Evolutionary conservation across 2,329 filamentous ascomycete species (phyloP), one percentile per base, ranked within the genome.

Genomic region (Pezicula neosporulosa): DNA sequence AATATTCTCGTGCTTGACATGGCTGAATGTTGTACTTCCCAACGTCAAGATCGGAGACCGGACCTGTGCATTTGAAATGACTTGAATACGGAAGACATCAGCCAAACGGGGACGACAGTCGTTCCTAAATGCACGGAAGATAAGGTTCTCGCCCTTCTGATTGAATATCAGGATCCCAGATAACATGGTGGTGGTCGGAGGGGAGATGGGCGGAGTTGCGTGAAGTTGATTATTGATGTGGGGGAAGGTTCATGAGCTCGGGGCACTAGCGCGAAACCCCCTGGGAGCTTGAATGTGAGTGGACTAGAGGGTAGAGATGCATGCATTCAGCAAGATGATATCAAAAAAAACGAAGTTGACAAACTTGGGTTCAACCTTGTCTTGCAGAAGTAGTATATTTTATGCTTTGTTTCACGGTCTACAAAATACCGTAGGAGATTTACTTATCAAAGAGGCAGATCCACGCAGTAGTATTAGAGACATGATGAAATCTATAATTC

Each of bases 1-100:
- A 68, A 99, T 97, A 70, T 99, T 99, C 70, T 99, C 94, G 74
- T 97, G 93, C 72, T 96, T 97, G 73, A 99, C 93, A 85, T 99
- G 94, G 77, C 91, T 96, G 73, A 99, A 99, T 44, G 95, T 99
- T 51, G 94, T 99, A 70, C 90, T 96, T 58, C 95, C 94, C 52
- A 99, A 84, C 4, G 94, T 99, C 63, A 99, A 80, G 72, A 99
- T 97, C 53, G 94, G 94, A 60, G 94, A 97, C 61, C 95, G 90
- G 54, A 99, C 94, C 71, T 97, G 91, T 48, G 94, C 87, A 70
- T 99, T 99, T 63, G 91, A 96, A 70, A 99, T 97, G 75, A 99
- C 93, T 70, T 99, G 94, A 71, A 99, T 99, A 72, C 94, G 92
- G 75, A 99, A 99, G 75, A 99, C 93, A 69, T 99, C 94, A 74